Conservation (phyloP, 495 filamentous ascomycete species). For the Penicillium fimorum region DNA sequence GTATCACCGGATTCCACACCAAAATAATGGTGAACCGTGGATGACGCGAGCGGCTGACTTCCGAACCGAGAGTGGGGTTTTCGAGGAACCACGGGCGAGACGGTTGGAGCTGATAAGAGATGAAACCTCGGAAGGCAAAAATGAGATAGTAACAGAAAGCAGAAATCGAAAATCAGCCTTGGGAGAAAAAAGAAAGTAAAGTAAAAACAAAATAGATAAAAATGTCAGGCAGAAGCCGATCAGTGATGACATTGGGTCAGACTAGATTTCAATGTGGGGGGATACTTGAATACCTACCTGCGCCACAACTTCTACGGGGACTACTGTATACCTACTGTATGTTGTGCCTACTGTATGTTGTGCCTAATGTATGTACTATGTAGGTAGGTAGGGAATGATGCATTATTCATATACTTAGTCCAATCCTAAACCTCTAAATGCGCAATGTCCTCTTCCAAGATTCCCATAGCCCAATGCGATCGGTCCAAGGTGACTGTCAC, state of each 20-base stretch:
- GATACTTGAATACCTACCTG: neutral
- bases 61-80: slow-evolving; percentile 23
- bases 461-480: slow-evolving; percentile 59
- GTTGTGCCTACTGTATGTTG: too few relatives aligned
- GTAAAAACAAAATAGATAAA: neutral
- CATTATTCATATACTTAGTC: neutral
- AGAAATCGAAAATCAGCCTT: slow-evolving; percentile 10
- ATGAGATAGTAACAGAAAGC: slow-evolving; percentile 2
- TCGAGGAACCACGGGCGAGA: slow-evolving; percentile 23
- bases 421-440: slow-evolving; percentile 37
- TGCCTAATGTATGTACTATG: neutral
- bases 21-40: slow-evolving; percentile 26
- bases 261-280: slow-evolving; percentile 5
- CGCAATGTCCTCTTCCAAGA: slow-evolving; percentile 55
- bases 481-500: slow-evolving; percentile 44
- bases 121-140: neutral
- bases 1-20: slow-evolving; percentile 15
- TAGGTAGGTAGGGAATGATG: neutral
- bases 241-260: slow-evolving; percentile 18
- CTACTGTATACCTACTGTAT: neutral
- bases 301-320: neutral
- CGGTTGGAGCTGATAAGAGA: neutral
- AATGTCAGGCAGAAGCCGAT: slow-evolving; percentile 19
- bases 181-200: neutral
- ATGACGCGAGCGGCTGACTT: slow-evolving; percentile 36